These are phyloP conservation scores for Strigomonas culicis DNA, from an alignment of 208 protist species.

Conservation along the genomic window DNA sequence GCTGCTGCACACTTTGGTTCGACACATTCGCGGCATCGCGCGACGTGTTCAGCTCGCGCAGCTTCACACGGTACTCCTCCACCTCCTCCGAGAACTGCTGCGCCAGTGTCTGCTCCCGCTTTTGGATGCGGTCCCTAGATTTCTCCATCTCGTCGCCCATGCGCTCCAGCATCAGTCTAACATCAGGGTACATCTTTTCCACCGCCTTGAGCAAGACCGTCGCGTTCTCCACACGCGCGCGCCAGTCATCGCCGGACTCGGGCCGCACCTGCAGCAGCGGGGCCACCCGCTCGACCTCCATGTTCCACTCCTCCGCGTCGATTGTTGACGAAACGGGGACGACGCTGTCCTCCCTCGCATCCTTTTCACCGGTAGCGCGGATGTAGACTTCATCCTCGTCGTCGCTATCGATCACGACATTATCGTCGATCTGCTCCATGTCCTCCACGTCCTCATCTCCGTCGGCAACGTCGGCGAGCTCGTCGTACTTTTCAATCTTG, in stretches of 20 bases:
- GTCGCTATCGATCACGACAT: conserved; percentile 85
- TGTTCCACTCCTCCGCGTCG: conserved; percentile 83
- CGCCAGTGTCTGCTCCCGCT: conserved; percentile 86
- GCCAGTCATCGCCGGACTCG: conserved; percentile 72
- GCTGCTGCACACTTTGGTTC: conserved; percentile 81
- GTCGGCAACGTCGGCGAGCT: conserved; percentile 65
- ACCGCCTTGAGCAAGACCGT: conserved; percentile 80
- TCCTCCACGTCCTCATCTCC: conserved; percentile 60
- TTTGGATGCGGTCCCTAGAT: conserved; percentile 82
- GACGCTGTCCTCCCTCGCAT: conserved; percentile 32
- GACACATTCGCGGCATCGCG: conserved; percentile 73
- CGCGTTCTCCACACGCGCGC: conserved; percentile 77
- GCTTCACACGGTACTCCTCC: conserved; percentile 85
- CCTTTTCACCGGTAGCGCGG: conserved; percentile 37
- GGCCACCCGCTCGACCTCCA: conserved; percentile 86
- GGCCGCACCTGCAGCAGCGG: conserved; percentile 73
- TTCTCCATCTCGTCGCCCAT: conserved; percentile 85
- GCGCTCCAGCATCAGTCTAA: conserved; percentile 79
- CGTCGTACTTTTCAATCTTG: conserved; percentile 75
- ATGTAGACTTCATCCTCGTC: conserved; percentile 84
- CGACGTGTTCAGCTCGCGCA: conserved; percentile 81
- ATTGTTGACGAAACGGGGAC: conserved; percentile 53
- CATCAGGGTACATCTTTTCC: conserved; percentile 89
- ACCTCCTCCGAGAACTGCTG: conserved; percentile 89
- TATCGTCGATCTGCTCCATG: conserved; percentile 70